phyloP scores from a whole-genome alignment of 202 grass and related monocot genomes.

The Panicum hallii region DNA sequence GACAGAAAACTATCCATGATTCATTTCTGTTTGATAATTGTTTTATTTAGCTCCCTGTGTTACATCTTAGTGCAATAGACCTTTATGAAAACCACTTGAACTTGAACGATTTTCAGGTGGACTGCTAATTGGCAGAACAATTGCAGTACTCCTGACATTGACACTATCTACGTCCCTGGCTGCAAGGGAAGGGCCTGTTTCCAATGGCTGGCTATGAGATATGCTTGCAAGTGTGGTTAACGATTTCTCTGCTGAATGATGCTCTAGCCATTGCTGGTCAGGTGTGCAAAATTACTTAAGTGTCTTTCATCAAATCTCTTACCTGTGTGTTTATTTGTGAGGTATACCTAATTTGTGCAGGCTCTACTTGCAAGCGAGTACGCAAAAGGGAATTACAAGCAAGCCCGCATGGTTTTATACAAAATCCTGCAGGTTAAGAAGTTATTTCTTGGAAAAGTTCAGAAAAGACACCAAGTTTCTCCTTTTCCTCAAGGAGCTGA shows the following conservation, averaged over 20 bases:
- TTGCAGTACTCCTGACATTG: conserved; percentile 72
- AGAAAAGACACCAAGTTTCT: conserved; percentile 9
- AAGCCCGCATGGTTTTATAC: conserved; percentile 73
- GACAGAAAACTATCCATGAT: conserved; percentile 2
- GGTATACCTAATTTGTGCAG: conserved; percentile 44
- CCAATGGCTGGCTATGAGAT: conserved; percentile 87
- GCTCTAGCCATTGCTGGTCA: conserved; percentile 89
- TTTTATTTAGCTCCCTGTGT: not conserved
- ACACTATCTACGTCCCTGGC: conserved; percentile 81
- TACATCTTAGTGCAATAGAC: not conserved
- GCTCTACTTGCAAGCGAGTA: conserved; percentile 87
- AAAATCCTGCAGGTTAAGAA: conserved; percentile 75
- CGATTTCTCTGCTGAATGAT: conserved; percentile 90
- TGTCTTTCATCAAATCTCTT: not conserved
- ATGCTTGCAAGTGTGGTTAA: conserved; percentile 90
- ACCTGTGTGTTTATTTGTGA: conserved; percentile 17
- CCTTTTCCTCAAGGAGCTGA: not conserved
- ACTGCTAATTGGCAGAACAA: conserved; percentile 78
- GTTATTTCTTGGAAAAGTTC: conserved; percentile 2
- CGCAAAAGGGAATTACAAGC: conserved; percentile 68
- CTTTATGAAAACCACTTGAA: conserved; percentile 5
- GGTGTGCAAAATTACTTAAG: conserved; percentile 51
- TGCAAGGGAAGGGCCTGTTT: conserved; percentile 84
- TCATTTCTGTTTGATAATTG: conserved; percentile 10
- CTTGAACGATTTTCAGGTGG: conserved; percentile 58